Evolutionary conservation across 768 basidiomycete genomes (phyloP).

Genomic region (Pleurotus citrinopileatus): DNA sequence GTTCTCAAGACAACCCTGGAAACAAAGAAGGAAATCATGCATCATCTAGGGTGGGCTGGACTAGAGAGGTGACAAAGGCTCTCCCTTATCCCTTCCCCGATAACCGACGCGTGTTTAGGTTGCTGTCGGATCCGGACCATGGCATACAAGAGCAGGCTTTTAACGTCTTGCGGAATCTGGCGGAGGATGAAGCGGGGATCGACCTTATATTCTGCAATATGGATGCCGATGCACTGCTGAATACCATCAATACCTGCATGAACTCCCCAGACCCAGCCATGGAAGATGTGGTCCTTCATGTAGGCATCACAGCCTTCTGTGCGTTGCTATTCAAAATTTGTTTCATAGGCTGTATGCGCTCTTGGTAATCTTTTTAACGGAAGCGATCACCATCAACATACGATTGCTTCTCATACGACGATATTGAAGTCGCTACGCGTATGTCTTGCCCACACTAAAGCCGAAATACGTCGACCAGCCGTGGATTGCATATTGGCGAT

Average conservation of each 20-base stretch:
- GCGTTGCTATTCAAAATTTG: constrained; percentile 1
- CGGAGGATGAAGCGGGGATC: constrained; percentile 64
- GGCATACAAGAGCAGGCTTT: constrained; percentile 71
- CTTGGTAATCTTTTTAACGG: constrained; percentile 74
- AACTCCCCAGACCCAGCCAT: constrained; percentile 33
- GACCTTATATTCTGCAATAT: constrained; percentile 56
- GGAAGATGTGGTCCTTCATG: constrained; percentile 55
- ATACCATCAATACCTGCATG: constrained; percentile 45
- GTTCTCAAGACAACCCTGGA: constrained; percentile 58
- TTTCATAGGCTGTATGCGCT: constrained; percentile 48
- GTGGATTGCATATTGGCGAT: constrained; percentile 60
- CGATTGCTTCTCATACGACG: constrained; percentile 47
- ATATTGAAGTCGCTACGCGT: constrained; percentile 53
- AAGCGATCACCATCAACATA: constrained; percentile 41
- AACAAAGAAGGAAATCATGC: constrained; percentile 66
- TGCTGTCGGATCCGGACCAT: constrained; percentile 49
- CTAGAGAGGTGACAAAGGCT: constrained; percentile 47
- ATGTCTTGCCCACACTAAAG: constrained; percentile 57
- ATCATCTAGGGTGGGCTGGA: constrained; percentile 61
- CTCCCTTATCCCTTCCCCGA: not conserved
- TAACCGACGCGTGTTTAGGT: constrained; percentile 29
- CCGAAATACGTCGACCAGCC: constrained; percentile 58
- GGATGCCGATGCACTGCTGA: constrained; percentile 41
- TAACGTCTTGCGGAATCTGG: constrained; percentile 63
- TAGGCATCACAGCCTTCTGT: constrained; percentile 17